Percentiles rank a stretch among this genome's conserved stretches.
These are phyloP conservation scores for Zasmidium angulare DNA, from an alignment of 2,329 filamentous ascomycete species.

Conservation along the genomic window DNA sequence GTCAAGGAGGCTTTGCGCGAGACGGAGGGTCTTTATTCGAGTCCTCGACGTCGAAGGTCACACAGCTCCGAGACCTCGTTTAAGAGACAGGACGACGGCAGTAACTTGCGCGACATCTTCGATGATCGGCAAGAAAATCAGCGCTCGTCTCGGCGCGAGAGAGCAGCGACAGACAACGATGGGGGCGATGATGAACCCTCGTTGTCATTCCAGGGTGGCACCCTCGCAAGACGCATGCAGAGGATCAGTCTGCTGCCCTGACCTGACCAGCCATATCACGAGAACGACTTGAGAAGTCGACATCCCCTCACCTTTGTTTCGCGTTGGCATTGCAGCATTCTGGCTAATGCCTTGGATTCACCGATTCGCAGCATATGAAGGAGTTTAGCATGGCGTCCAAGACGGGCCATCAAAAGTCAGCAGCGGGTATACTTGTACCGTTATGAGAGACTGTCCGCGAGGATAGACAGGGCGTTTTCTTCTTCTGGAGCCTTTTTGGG, in stretches of 20 bases:
- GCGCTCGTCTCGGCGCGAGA: constrained; percentile 24
- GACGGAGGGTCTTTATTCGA: constrained; percentile 49
- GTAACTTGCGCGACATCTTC: constrained; percentile 37
- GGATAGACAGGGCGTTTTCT: constrained; percentile 1
- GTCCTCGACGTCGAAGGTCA: constrained; percentile 34
- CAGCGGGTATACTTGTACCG: background rate
- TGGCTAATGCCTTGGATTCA: background rate
- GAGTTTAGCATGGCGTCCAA: constrained; percentile 7
- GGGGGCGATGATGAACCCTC: constrained; percentile 14
- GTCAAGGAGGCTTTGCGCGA: constrained; percentile 50
- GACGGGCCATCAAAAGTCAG: constrained; percentile 5
- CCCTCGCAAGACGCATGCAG: constrained; percentile 20
- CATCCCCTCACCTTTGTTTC: background rate
- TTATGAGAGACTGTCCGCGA: background rate
- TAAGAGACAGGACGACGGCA: constrained; percentile 28
- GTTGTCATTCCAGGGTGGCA: constrained; percentile 10
- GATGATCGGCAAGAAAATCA: constrained; percentile 26
- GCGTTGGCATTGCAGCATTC: background rate
- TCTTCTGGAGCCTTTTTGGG: background rate
- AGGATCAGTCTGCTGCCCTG: constrained; percentile 17
- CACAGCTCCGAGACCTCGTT: background rate
- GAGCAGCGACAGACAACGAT: constrained; percentile 30
- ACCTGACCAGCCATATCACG: background rate
- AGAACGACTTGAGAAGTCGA: background rate
- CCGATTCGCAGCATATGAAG: background rate